Conservation (phyloP, 805 yeast species). For the Lipomyces starkeyi region DNA sequence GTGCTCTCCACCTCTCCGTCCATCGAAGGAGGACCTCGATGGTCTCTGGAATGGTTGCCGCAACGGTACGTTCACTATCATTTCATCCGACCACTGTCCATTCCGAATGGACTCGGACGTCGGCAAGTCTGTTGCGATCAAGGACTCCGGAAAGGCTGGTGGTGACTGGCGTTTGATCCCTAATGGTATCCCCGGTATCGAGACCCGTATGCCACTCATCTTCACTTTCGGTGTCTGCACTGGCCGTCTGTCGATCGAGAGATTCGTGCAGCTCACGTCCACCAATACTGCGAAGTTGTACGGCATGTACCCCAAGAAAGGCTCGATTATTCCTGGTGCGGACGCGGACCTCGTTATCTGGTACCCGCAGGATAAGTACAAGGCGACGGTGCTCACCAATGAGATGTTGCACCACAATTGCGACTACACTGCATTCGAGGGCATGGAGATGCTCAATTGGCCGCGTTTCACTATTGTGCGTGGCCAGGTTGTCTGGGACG, state of each 20-base stretch:
- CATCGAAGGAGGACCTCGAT: conserved; percentile 50
- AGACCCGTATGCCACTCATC: conserved; percentile 55
- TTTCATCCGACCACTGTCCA: conserved; percentile 57
- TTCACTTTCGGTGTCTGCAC: conserved; percentile 53
- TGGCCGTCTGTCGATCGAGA: conserved; percentile 52
- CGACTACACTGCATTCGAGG: conserved; percentile 46
- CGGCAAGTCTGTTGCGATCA: conserved; percentile 52
- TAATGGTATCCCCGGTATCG: conserved; percentile 58
- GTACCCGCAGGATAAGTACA: conserved; percentile 51
- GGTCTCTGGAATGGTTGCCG: conserved; percentile 55
- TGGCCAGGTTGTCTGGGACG: conserved; percentile 39
- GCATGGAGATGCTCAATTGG: conserved; percentile 54
- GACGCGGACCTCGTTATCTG: conserved; percentile 58
- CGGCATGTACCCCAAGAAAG: conserved; percentile 52
- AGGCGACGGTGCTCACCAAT: conserved; percentile 47
- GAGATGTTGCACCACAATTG: conserved; percentile 40
- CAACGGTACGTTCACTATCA: conserved; percentile 57
- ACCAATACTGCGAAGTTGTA: conserved; percentile 57
- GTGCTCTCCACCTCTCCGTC: conserved; percentile 59
- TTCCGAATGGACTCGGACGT: conserved; percentile 50
- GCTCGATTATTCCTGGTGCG: conserved; percentile 53
- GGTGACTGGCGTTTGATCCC: conserved; percentile 48
- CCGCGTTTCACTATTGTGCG: conserved; percentile 54
- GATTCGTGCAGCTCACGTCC: conserved; percentile 54
- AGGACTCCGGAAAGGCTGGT: conserved; percentile 37